Percentiles rank a stretch among this genome's conserved stretches.
Conservation (phyloP, 2,329 filamentous ascomycete species). For the Cladosporium sp. region DNA sequence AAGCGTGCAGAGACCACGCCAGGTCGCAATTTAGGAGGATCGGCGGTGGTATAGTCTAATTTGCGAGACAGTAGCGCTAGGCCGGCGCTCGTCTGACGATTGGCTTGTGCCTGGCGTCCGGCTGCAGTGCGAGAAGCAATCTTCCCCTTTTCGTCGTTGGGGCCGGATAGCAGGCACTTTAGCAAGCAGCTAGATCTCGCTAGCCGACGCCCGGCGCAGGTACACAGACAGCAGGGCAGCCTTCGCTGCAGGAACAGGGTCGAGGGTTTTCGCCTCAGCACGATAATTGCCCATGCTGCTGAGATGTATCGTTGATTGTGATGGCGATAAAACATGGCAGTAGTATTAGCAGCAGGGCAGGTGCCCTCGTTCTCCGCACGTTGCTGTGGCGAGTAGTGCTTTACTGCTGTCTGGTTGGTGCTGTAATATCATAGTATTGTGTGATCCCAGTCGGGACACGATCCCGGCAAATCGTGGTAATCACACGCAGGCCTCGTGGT, state of each 20-base stretch:
- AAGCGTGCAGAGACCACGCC: slow-evolving; percentile 15
- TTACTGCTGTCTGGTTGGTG: too few relatives aligned
- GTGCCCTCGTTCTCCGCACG: background rate
- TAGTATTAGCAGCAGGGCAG: too few relatives aligned
- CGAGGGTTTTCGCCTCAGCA: slow-evolving; percentile 11
- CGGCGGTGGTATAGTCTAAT: slow-evolving; percentile 19
- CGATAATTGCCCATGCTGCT: background rate
- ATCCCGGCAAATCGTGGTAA: background rate
- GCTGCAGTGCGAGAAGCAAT: background rate
- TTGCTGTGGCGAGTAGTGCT: background rate
- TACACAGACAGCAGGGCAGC: slow-evolving; percentile 12
- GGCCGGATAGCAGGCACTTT: slow-evolving; percentile 1
- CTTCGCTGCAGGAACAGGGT: slow-evolving; percentile 5
- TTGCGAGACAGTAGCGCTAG: slow-evolving; percentile 18
- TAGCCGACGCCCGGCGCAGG: slow-evolving; percentile 18
- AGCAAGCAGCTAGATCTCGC: background rate
- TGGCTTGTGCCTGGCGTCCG: slow-evolving; percentile 18
- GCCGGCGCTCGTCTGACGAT: slow-evolving; percentile 17
- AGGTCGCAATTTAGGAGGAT: slow-evolving; percentile 19
- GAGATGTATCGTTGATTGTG: background rate
- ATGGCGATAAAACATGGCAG: background rate
- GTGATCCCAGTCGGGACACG: background rate
- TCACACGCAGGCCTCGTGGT: background rate
- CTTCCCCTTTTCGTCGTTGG: slow-evolving; percentile 15
- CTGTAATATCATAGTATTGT: background rate